These are phyloP conservation scores for Lipomyces starkeyi DNA, from an alignment of 805 yeast genomes.

Conservation along the genomic window DNA sequence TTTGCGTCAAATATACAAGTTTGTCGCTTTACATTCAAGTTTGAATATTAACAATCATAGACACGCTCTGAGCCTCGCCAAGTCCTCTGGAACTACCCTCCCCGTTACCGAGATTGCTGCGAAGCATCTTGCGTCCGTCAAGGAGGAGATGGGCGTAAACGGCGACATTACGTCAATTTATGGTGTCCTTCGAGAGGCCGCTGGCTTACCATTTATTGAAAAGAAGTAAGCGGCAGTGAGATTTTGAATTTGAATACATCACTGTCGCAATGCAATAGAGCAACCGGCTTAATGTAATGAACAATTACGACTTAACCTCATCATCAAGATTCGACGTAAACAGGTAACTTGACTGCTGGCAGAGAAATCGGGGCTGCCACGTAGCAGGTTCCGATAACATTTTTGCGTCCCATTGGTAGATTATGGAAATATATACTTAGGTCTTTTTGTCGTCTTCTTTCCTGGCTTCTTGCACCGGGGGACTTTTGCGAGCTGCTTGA, in stretches of 20 bases:
- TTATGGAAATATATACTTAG: not conserved
- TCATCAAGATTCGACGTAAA: not conserved
- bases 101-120: constrained; percentile 39
- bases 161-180: constrained; percentile 43
- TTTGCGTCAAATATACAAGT: not conserved
- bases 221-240: constrained; percentile 22
- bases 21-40: not conserved
- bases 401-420: not conserved
- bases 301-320: not conserved
- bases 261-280: not conserved
- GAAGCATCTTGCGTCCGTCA: constrained; percentile 35
- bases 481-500: not conserved
- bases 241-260: not conserved
- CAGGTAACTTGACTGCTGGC: too few relatives aligned
- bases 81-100: constrained; percentile 33
- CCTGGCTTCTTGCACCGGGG: not conserved
- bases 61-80: constrained; percentile 41
- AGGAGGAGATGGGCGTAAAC: constrained; percentile 35
- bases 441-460: not conserved
- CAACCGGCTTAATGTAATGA: not conserved
- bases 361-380: too few relatives aligned
- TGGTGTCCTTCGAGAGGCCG: constrained; percentile 40
- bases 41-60: constrained; percentile 5
- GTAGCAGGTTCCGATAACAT: not conserved
- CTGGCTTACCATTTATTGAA: constrained; percentile 43